Conservation (phyloP, 1,284 basidiomycete genomes). For the Ganoderma leucocontextum region DNA sequence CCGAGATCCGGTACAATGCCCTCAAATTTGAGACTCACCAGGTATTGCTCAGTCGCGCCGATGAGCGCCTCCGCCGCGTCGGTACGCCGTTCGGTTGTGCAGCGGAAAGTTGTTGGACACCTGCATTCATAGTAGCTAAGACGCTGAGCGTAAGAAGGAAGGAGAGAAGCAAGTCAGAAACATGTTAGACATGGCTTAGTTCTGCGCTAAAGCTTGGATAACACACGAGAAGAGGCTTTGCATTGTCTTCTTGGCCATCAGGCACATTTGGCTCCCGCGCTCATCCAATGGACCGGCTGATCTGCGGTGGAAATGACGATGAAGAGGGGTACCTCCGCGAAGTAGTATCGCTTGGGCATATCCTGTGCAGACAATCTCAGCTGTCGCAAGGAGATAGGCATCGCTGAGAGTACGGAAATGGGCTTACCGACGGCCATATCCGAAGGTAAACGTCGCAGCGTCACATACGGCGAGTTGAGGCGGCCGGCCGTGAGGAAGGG, state of each 20-base stretch:
- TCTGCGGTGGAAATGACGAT: background rate
- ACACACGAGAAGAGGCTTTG: background rate
- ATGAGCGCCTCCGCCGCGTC: background rate
- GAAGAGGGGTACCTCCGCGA: conserved; percentile 13
- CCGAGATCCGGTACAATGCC: background rate
- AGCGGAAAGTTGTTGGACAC: background rate
- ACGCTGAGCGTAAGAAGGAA: background rate
- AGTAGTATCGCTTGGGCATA: conserved; percentile 9
- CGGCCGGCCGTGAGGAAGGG: conserved; percentile 22
- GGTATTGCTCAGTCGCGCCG: background rate
- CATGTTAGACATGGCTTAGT: background rate
- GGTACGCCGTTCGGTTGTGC: background rate
- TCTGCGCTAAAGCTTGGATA: background rate
- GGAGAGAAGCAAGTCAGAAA: background rate
- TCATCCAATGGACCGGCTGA: background rate
- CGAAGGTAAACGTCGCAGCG: conserved; percentile 2
- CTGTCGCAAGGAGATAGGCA: background rate
- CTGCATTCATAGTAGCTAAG: background rate
- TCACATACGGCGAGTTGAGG: conserved; percentile 1
- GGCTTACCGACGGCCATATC: conserved; percentile 7
- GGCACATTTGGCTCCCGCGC: background rate
- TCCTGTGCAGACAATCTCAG: conserved; percentile 13
- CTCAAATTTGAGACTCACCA: background rate
- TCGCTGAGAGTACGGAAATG: background rate
- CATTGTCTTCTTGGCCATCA: background rate